Percentiles rank a stretch among this genome's conserved stretches.
Conservation (phyloP, 345 rosid genomes). For the Lepidium sativum region DNA sequence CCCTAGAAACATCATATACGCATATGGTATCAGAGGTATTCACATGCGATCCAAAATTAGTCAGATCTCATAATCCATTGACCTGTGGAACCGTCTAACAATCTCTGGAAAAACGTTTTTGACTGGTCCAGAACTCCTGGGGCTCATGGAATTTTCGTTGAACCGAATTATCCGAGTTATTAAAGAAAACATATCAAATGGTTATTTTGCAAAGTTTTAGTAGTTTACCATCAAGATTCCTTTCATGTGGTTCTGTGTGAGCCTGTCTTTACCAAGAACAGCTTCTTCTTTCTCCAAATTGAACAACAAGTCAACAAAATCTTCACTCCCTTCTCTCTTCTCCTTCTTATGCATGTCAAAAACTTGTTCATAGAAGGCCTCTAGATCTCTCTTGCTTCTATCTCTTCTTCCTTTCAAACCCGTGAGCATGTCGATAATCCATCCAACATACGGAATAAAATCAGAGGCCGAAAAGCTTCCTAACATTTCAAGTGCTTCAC, state of each 20-base stretch:
- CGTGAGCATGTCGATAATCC: conserved; percentile 34
- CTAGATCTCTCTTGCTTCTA: conserved; percentile 25
- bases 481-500: conserved; percentile 24
- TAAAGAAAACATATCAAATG: too few relatives aligned
- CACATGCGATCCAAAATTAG: too few relatives aligned
- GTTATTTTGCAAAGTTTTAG: too few relatives aligned
- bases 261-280: conserved; percentile 2
- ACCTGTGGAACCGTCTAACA: too few relatives aligned
- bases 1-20: too few relatives aligned
- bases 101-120: too few relatives aligned
- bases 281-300: conserved; percentile 21
- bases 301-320: conserved; percentile 24
- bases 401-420: conserved; percentile 26
- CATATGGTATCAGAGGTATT: too few relatives aligned
- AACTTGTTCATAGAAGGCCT: conserved; percentile 31
- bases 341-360: conserved; percentile 35
- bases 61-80: too few relatives aligned
- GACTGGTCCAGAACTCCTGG: too few relatives aligned
- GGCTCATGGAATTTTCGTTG: too few relatives aligned
- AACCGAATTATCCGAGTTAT: too few relatives aligned
- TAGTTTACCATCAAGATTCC: conserved; percentile 24
- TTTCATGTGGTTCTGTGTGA: conserved; percentile 23
- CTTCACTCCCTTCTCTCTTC: conserved; percentile 18
- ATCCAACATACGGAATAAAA: conserved; percentile 32
- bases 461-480: conserved; percentile 35